Evolutionary conservation across 2,329 filamentous ascomycete genomes (phyloP), one percentile per base, ranked within the genome.

Genomic region (Colletotrichum karsti): DNA sequence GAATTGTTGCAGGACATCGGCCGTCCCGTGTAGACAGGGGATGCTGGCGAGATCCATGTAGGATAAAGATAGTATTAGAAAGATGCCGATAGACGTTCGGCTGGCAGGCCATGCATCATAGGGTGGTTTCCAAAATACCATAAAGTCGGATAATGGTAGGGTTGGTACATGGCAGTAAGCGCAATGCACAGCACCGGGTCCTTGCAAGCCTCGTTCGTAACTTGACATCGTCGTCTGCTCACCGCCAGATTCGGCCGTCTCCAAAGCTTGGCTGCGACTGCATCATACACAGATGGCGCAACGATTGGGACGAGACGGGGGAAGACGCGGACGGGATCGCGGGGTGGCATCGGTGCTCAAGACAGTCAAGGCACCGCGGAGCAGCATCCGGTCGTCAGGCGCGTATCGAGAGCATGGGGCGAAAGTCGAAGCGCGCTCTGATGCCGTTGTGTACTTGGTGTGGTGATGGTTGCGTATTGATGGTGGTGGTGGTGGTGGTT

Each of bases 181-280:
- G 22, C 44, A 58, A 30, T 58, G 59, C 46, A 63, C 51, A 67
- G 24, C 18, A 58, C 51, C 44, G 35, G 51, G 59, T 37, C 59
- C 59, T 41, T 54, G 53, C 46, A 67, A 48, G 65, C 53, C 65
- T 54, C 39, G 33, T 53, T 63, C 10, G 60, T 33, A 15, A 53
- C n/a, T 22, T 58, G n/a, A n/a, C 44, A 30, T 41, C 22, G 20
- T 54, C 65, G 55, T 22, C 54, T 35, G 54, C 46, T 68, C 65
- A 68, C 65, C 65, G 65, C 65, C 37, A 64, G 30, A 68, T 48
- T 33, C 22, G 18, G 12, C 15, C n/a, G 51, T 39, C 53, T 53
- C 53, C 26, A 58, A 64, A 48, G 33, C 65, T 65, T 68, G 65
- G 60, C 65, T 65, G 53, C 37, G 26, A 64, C 65, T 59, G 26